These are phyloP conservation scores for Peronospora belbahrii DNA, from an alignment of 352 stramenopile genomes.

Conservation along the genomic window DNA sequence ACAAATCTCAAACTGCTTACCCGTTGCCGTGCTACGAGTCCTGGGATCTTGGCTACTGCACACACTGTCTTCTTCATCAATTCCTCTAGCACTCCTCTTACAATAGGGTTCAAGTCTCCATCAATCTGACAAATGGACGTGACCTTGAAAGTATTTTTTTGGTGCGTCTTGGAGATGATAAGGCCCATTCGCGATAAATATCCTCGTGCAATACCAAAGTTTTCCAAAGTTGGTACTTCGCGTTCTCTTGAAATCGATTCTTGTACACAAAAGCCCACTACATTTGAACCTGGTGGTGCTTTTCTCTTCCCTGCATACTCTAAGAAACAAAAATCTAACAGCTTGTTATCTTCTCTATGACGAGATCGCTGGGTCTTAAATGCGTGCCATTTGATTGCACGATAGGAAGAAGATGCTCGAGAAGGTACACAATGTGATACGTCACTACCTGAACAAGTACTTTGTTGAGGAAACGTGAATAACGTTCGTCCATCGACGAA, in stretches of 20 bases:
- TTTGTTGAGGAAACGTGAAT: slow-evolving; percentile 40
- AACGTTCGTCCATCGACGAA: slow-evolving; percentile 63
- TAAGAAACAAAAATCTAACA: slow-evolving; percentile 66
- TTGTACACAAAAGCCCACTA: slow-evolving; percentile 69
- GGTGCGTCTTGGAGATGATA: slow-evolving; percentile 59
- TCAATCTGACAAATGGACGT: slow-evolving; percentile 71
- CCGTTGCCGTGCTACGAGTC: slow-evolving; percentile 51
- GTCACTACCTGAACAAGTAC: slow-evolving; percentile 5
- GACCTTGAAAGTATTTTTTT: slow-evolving; percentile 47
- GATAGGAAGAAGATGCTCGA: slow-evolving; percentile 42
- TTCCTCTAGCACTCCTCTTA: slow-evolving; percentile 41
- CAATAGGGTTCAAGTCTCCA: slow-evolving; percentile 40
- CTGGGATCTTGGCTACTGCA: slow-evolving; percentile 32
- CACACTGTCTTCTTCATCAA: slow-evolving; percentile 57
- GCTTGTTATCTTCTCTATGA: slow-evolving; percentile 31
- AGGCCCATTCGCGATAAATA: slow-evolving; percentile 54
- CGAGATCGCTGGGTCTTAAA: slow-evolving; percentile 27
- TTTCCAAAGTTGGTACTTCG: slow-evolving; percentile 53
- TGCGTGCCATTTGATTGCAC: slow-evolving; percentile 71
- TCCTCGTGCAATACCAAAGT: slow-evolving; percentile 48
- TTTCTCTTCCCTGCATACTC: slow-evolving; percentile 66
- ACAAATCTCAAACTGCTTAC: slow-evolving; percentile 64
- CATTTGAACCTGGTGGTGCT: slow-evolving; percentile 36
- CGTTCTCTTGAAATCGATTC: slow-evolving; percentile 53
- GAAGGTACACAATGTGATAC: background rate